These are phyloP conservation scores for Citrus inodora DNA, from an alignment of 345 rosid genomes.

Conservation along the genomic window DNA sequence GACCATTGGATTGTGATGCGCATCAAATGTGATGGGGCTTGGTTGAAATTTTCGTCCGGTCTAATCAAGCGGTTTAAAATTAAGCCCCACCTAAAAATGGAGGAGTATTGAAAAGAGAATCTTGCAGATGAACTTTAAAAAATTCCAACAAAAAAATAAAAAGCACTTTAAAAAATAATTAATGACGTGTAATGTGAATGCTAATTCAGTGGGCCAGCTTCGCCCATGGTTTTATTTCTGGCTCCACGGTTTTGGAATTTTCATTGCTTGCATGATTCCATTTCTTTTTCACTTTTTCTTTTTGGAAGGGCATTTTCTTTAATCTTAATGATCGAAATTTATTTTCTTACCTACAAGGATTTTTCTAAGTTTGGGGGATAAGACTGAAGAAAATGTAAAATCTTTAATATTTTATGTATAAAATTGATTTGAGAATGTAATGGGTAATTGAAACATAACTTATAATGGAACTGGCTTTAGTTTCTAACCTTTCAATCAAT, in stretches of 20 bases:
- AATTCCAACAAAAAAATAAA: not conserved
- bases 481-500: not conserved
- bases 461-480: too few species aligned
- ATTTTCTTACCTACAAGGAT: not conserved
- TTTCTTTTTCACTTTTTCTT: not conserved
- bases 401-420: not conserved
- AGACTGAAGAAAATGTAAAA: not conserved
- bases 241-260: slow-evolving; percentile 8
- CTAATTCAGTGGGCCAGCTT: not conserved
- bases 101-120: not conserved
- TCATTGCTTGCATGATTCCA: too few species aligned
- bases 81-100: not conserved
- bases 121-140: not conserved
- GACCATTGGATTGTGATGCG: too few species aligned
- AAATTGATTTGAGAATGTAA: not conserved
- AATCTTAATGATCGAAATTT: not conserved
- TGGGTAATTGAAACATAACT: too few species aligned
- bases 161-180: not conserved
- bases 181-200: slow-evolving; percentile 16
- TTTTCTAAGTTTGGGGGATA: not conserved
- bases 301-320: not conserved
- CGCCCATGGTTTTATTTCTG: slow-evolving; percentile 22
- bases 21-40: not conserved
- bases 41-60: not conserved
- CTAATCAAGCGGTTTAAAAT: not conserved